Percentiles rank a stretch among this genome's conserved stretches.
Evolutionary conservation across 1,139 yeast genomes (phyloP).

Genomic region (Zygoascus sp.): DNA sequence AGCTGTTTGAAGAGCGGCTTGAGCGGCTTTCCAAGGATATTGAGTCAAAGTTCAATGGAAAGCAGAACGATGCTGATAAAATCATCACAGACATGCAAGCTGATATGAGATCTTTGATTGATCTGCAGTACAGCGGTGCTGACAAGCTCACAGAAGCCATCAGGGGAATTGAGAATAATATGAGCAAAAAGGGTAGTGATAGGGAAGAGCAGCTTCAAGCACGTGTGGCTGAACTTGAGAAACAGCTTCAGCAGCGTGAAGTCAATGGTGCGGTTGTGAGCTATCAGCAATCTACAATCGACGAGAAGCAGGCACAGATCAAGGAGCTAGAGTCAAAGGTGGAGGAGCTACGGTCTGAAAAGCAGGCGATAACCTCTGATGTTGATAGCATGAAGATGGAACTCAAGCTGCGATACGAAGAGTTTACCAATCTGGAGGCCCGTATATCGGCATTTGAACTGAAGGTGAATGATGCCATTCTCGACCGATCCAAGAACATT

Average conservation of each 20-base stretch:
- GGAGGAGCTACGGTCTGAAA: constrained; percentile 21
- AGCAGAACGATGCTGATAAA: background rate
- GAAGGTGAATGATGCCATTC: constrained; percentile 27
- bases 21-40: constrained; percentile 1
- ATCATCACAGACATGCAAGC: constrained; percentile 18
- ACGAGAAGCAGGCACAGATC: constrained; percentile 18
- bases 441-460: constrained; percentile 30
- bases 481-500: constrained; percentile 34
- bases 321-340: constrained; percentile 20
- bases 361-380: constrained; percentile 24
- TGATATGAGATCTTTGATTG: constrained; percentile 24
- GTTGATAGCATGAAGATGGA: constrained; percentile 27
- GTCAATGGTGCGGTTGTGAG: constrained; percentile 8
- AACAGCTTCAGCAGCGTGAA: constrained; percentile 1
- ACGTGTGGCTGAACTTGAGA: constrained; percentile 10
- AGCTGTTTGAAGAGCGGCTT: constrained; percentile 5
- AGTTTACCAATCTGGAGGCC: constrained; percentile 27
- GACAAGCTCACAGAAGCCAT: constrained; percentile 7
- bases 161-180: constrained; percentile 3
- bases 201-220: constrained; percentile 10
- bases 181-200: background rate
- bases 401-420: constrained; percentile 27
- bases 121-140: constrained; percentile 23
- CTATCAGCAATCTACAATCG: constrained; percentile 4
- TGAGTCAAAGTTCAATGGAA: background rate